phyloP scores from a whole-genome alignment of 306 rosid genomes.

The Quercus engelmannii region DNA sequence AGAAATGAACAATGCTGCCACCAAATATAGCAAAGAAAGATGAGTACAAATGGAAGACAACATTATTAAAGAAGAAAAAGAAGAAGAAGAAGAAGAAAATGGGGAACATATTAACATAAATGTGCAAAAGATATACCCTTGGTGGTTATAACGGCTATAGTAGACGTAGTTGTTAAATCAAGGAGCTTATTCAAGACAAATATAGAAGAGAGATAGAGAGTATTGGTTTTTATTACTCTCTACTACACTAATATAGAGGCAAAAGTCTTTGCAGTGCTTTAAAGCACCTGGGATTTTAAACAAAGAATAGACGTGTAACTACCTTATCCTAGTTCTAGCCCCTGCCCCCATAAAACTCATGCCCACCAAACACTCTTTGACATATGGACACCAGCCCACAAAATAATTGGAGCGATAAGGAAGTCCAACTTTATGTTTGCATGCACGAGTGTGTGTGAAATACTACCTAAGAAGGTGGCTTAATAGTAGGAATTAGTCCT shows the following conservation, averaged over 20 bases:
- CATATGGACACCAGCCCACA: slow-evolving; percentile 11
- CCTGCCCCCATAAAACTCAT: slow-evolving; percentile 5
- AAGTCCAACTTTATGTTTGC: slow-evolving; percentile 1
- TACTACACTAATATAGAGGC: slow-evolving; percentile 20
- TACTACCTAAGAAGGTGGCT: no score
- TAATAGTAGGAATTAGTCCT: no score
- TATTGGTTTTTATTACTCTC: slow-evolving; percentile 7
- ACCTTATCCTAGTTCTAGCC: no score
- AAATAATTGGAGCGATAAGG: slow-evolving; percentile 31
- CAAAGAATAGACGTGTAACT: background rate
- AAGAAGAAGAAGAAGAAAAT: no score
- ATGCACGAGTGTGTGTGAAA: background rate
- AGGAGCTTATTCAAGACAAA: no score
- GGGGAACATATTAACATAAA: no score
- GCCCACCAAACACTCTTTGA: slow-evolving; percentile 13
- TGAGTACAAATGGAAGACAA: background rate
- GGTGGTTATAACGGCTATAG: no score
- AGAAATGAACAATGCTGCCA: slow-evolving; percentile 4
- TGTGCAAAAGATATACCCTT: no score
- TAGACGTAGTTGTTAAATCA: no score
- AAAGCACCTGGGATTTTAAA: slow-evolving; percentile 2
- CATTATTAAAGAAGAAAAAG: no score
- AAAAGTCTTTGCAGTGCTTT: slow-evolving; percentile 6
- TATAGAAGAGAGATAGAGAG: background rate
- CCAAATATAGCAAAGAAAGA: background rate